Evolutionary conservation across 2,329 filamentous ascomycete species (phyloP), one percentile per base, ranked within the genome.

Genomic region (Juglanconis sp.): DNA sequence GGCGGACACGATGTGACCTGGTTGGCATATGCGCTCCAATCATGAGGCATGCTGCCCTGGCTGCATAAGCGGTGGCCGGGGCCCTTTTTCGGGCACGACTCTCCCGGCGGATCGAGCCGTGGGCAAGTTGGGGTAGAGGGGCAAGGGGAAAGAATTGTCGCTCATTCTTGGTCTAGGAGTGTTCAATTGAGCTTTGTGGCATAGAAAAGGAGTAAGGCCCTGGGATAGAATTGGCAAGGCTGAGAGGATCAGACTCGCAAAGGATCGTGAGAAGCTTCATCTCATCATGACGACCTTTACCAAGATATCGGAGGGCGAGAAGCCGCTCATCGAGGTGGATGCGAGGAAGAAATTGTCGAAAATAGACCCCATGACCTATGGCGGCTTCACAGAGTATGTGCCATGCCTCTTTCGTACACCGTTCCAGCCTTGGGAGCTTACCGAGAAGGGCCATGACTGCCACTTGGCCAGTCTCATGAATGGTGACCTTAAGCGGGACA

Each of bases 321-420:
- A 75, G 62, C 82, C 89, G 51, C 81, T 81, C 65, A 89, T 92
- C 68, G 82, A 82, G 57, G 77, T 93, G 61, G 84, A 91, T 69
- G 78, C 87, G 5, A 72, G 76, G 15, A 83, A 89, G 71, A 85
- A 82, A 66, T 75, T 93, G 57, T 87, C 88, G 61, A 87, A 87
- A 70, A 91, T 95, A 69, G 87, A 92, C 69, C 84, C 89, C 63
- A 91, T 91, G 70, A 91, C 90, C 68, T 95, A 94, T 80, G 88
- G 89, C 59, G 91, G 90, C 10, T 95, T 95, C 74, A 91, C 88
- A 61, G 91, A 95, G 89, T 91, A 77, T 75, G 84, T 73, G 17
- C 13, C 32, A 24, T 54, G 3, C 36, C 30, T 40, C 9, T 46
- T 15, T 7, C 24, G 11, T 48, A 17, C 35, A 38, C 11, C 11